These are phyloP conservation scores for Fusarium sp. DNA, from an alignment of 2,329 filamentous ascomycete species.

Conservation along the genomic window DNA sequence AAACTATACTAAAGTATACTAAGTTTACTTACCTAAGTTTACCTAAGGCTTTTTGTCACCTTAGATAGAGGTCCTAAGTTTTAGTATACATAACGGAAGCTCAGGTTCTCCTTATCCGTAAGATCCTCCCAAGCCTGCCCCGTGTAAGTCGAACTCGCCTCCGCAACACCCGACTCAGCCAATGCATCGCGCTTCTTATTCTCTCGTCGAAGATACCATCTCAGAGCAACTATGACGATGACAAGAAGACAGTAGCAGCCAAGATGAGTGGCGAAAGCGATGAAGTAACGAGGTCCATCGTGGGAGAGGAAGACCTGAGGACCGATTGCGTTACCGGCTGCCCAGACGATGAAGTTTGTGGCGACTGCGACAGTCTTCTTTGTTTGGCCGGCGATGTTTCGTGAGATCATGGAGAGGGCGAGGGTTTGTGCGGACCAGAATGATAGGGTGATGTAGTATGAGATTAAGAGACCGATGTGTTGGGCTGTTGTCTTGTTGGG, in stretches of 20 bases:
- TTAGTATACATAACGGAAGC: slow-evolving; percentile 63
- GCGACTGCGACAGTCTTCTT: slow-evolving; percentile 76
- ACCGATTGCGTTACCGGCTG: slow-evolving; percentile 72
- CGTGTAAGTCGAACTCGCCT: slow-evolving; percentile 47
- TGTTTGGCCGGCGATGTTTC: slow-evolving; percentile 77
- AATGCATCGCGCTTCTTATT: slow-evolving; percentile 67
- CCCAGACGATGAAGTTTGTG: slow-evolving; percentile 76
- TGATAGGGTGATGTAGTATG: slow-evolving; percentile 79
- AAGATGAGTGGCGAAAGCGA: slow-evolving; percentile 74
- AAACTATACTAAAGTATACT: no score
- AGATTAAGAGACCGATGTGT: slow-evolving; percentile 71
- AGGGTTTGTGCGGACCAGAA: slow-evolving; percentile 81
- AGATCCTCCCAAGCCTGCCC: slow-evolving; percentile 69
- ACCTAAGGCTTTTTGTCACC: no score
- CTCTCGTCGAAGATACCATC: slow-evolving; percentile 65
- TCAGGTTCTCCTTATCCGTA: slow-evolving; percentile 69
- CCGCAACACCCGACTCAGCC: slow-evolving; percentile 51
- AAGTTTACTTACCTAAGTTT: no score
- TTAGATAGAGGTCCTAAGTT: no score
- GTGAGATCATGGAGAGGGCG: slow-evolving; percentile 71
- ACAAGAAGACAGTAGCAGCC: slow-evolving; percentile 73
- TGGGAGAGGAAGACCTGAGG: slow-evolving; percentile 23
- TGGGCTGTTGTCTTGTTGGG: neutral
- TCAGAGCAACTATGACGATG: slow-evolving; percentile 63
- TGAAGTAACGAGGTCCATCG: slow-evolving; percentile 68